Percentiles rank a stretch among this genome's conserved stretches.
These are phyloP conservation scores for Neurospora sp. DNA, from an alignment of 495 filamentous ascomycete genomes.

Conservation along the genomic window DNA sequence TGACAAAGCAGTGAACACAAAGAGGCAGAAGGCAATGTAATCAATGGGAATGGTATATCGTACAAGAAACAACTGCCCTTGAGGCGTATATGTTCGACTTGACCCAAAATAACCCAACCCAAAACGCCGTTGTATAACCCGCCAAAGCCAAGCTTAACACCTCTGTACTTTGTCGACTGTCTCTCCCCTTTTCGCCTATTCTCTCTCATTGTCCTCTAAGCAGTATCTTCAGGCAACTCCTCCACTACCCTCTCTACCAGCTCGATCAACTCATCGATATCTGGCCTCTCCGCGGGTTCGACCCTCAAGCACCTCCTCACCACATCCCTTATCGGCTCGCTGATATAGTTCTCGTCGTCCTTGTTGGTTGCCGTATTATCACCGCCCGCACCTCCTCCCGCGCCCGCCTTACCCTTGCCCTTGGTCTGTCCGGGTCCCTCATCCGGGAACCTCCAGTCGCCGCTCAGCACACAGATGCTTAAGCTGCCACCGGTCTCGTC, in stretches of 20 bases:
- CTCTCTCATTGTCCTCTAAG: background rate
- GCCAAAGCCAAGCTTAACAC: background rate
- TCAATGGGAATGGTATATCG: background rate
- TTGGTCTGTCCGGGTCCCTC: slow-evolving; percentile 47
- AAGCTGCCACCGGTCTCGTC: slow-evolving; percentile 94
- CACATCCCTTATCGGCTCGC: slow-evolving; percentile 69
- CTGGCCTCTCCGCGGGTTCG: slow-evolving; percentile 84
- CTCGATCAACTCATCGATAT: slow-evolving; percentile 79
- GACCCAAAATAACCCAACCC: background rate
- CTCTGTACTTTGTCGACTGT: background rate
- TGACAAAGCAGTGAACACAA: background rate
- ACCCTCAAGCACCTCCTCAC: slow-evolving; percentile 82
- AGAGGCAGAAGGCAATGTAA: background rate
- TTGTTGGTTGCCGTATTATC: slow-evolving; percentile 5
- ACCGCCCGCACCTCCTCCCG: slow-evolving; percentile 8
- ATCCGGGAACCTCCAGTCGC: slow-evolving; percentile 90
- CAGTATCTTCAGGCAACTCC: slow-evolving; percentile 59
- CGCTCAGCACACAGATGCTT: slow-evolving; percentile 81
- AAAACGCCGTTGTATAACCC: background rate
- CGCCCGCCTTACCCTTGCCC: slow-evolving; percentile 44
- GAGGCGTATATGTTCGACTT: background rate
- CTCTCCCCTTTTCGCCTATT: background rate
- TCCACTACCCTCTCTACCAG: slow-evolving; percentile 69
- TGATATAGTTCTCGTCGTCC: slow-evolving; percentile 40
- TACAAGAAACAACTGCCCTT: background rate